Percentiles rank a stretch among this genome's conserved stretches.
These are phyloP conservation scores for Wickerhamiella vanderwaltii DNA, from an alignment of 805 yeast species.

Conservation along the genomic window DNA sequence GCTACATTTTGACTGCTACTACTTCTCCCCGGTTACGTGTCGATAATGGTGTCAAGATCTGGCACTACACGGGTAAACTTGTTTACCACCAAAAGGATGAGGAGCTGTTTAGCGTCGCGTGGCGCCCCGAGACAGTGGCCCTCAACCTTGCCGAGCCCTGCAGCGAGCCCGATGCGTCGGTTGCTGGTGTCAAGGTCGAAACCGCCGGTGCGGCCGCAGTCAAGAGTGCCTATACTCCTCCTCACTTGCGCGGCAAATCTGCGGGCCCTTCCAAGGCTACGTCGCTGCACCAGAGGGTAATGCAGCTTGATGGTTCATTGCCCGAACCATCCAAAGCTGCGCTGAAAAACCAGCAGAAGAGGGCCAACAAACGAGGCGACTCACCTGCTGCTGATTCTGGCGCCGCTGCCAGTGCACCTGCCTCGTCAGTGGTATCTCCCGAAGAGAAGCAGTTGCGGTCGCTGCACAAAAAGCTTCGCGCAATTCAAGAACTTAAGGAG, in stretches of 20 bases:
- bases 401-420: constrained; percentile 29
- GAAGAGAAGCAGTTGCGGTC: constrained; percentile 92
- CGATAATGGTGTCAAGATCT: constrained; percentile 85
- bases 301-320: constrained; percentile 24
- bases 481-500: constrained; percentile 82
- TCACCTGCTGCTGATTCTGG: constrained; percentile 17
- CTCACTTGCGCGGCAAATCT: constrained; percentile 60
- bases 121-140: constrained; percentile 67
- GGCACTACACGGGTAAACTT: constrained; percentile 83
- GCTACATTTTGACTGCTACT: constrained; percentile 85
- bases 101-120: constrained; percentile 68
- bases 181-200: constrained; percentile 33
- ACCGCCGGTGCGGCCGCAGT: constrained; percentile 41
- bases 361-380: constrained; percentile 29
- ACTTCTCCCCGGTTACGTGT: constrained; percentile 95
- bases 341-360: constrained; percentile 63
- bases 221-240: constrained; percentile 91
- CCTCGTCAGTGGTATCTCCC: constrained; percentile 36
- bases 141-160: constrained; percentile 33
- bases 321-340: constrained; percentile 49
- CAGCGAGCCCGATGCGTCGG: constrained; percentile 61
- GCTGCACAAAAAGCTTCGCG: constrained; percentile 81
- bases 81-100: constrained; percentile 65
- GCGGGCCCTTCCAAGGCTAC: constrained; percentile 26
- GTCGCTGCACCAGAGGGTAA: constrained; percentile 20